A percentile compares a stretch with the other conserved stretches of the same genome.
Evolutionary conservation across 176 grass and related monocot genomes (phyloP).

Genomic region (Microstegium vimineum): DNA sequence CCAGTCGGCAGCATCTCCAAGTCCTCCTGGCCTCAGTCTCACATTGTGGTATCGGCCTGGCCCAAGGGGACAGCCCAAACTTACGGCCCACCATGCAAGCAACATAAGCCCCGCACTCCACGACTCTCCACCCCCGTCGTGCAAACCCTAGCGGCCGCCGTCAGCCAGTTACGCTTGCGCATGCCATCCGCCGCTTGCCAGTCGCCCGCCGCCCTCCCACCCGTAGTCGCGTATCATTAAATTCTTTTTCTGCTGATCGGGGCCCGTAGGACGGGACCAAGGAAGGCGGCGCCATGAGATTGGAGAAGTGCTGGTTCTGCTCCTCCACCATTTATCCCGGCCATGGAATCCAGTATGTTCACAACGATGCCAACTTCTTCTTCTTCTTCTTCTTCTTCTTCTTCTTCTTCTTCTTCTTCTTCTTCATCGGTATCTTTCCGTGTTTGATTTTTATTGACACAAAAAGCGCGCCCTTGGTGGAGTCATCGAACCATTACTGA

Average conservation of each 20-base stretch:
- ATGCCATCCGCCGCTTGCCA: not conserved
- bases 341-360: constrained; percentile 93
- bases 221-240: not conserved
- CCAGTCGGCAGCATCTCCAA: no score
- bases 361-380: constrained; percentile 73
- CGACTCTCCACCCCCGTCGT: no score
- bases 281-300: constrained; percentile 58
- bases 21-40: no score
- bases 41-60: no score
- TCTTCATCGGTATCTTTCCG: not conserved
- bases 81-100: no score
- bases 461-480: no score
- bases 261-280: not conserved
- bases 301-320: constrained; percentile 99
- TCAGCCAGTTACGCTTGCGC: not conserved
- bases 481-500: no score
- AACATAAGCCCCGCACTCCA: no score
- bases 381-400: not conserved
- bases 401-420: no score
- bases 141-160: not conserved
- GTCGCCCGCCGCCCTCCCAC: no score
- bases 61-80: no score
- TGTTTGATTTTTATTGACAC: no score
- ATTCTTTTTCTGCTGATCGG: not conserved
- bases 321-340: constrained; percentile 87